Evolutionary conservation across 176 grass and related monocot species (phyloP).

Genomic region (Ensete glaucum): DNA sequence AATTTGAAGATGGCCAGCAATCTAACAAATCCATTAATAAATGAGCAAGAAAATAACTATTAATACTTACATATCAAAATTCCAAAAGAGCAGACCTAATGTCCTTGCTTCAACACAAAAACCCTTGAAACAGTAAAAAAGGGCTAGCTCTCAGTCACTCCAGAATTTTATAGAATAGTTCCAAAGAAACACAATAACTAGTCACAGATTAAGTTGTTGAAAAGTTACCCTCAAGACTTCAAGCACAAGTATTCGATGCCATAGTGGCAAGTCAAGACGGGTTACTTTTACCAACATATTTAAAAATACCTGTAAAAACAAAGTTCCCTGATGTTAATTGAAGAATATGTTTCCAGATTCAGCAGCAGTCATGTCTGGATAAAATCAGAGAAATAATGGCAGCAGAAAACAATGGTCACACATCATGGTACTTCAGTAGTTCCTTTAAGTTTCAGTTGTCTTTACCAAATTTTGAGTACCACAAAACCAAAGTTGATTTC

Average conservation of each 20-base stretch:
- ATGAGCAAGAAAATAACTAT: not conserved
- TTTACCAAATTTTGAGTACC: too few species aligned
- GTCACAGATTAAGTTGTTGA: conserved; percentile 8
- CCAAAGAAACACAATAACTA: conserved; percentile 13
- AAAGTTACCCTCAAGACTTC: conserved; percentile 90
- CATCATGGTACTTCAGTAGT: not conserved
- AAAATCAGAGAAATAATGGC: not conserved
- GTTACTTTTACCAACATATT: conserved; percentile 98
- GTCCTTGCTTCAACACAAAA: conserved; percentile 95
- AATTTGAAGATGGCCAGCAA: not conserved
- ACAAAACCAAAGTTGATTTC: too few species aligned
- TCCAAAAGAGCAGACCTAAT: conserved; percentile 76
- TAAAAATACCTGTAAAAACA: conserved; percentile 74
- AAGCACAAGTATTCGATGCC: conserved; percentile 97
- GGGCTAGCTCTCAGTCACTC: not conserved
- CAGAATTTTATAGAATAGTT: not conserved
- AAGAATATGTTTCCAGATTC: not conserved
- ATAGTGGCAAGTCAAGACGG: conserved; percentile 85
- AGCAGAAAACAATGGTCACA: not conserved
- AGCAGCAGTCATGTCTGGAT: not conserved
- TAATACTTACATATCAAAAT: conserved; percentile 80
- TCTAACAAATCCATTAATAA: not conserved
- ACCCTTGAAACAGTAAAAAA: conserved; percentile 39
- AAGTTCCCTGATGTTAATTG: conserved; percentile 4
- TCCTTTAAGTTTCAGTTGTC: not conserved